Base-by-base conservation (phyloP, 2,329 filamentous ascomycete species). In the Ophiosphaerella korrae region DNA sequence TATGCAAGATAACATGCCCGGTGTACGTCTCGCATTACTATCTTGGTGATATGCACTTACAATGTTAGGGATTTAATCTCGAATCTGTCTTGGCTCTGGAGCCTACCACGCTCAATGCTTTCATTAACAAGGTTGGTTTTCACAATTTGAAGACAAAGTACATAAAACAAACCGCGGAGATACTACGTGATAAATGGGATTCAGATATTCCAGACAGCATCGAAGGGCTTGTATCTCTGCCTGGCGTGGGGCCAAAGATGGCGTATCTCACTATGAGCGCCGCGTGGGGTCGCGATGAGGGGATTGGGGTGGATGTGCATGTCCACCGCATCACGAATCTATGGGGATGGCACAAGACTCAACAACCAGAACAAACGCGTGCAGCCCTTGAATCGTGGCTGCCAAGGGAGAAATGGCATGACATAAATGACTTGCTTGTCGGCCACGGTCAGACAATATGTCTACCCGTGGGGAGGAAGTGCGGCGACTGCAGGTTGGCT, bases 221-320 rank as follows among this genome's bases (percentile, higher is more conserved):
- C 44, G 82, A 86, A 55, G 91, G 88, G 0, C 80, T 97, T 16
- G 86, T 87, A 44, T 84, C 85, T 1, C 81, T 96, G 0, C 92
- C 92, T 0, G 92, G 92, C 5, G 92, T 97, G 1, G 92, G 92
- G 0, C 92, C 92, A 26, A 97, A 97, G 76, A 97, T 97, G 92
- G 92, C 88, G 11, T 92, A 94, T 72, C 82, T 97, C 18, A 93
- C 89, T 70, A 84, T 96, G 78, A 88, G 87, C 40, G 88, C 88
- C 0, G 90, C 88, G 66, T 82, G 88, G 88, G 85, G 84, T 2
- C 77, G 81, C 38, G 80, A 84, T 42, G 81, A 87, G 60, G 92
- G 92, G 7, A 96, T 97, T 58, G 92, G 92, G 23, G 92, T 97
- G 42, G 92, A 97, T 72, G 92, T 96, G 5, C 92, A 97, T 74